Evolutionary conservation across 441 rosid genomes (phyloP), one percentile per base, ranked within the genome.

Genomic region (Erodium trifolium): DNA sequence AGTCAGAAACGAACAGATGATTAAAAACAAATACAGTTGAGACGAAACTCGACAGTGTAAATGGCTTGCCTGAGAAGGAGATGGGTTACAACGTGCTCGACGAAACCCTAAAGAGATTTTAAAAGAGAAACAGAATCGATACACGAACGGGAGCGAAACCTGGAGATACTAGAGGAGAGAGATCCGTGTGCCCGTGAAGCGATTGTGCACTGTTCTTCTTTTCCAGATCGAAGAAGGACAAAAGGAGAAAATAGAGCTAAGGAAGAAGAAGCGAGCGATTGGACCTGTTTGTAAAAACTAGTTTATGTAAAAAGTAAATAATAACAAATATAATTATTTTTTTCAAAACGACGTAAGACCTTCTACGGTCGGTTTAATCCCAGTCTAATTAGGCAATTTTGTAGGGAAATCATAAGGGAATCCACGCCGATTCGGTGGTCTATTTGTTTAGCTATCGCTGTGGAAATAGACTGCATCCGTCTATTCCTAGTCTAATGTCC

Each of bases 31-130:
- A 57, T 14, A 57, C 63, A 57, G 63, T 5, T 17, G 29, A 57
- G 27, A 57, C 27, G 63, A 16, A 57, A 57, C 17, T 57, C 27
- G 63, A 57, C 29, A 57, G 63, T 17, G 63, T 43, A 18, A 57
- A 57, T 57, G 63, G 23, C 63, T 57, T 57, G 63, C 63, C 63
- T 57, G 63, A 16, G 10, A 57, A 57, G 17, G 2, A 57, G 62
- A 57, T 17, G 23, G 63, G 4, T 31, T 31, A 2, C 3, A 31
- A 31, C 34, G 34, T 31, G 63, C 23, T 57, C 63, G 63, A 57
- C 63, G 23, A 57, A 57, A 57, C 63, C 63, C 63, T 57, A 57
- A 18, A 17, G 63, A 57, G 63, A 57, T 6, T 57, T 17, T 16
- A 1, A 4, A 4, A 9, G 23, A 18, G 23, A 57, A 57, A 16